Evolutionary conservation across 495 filamentous ascomycete genomes (phyloP), one percentile per base, ranked within the genome.

Genomic region (Trichoderma virens): DNA sequence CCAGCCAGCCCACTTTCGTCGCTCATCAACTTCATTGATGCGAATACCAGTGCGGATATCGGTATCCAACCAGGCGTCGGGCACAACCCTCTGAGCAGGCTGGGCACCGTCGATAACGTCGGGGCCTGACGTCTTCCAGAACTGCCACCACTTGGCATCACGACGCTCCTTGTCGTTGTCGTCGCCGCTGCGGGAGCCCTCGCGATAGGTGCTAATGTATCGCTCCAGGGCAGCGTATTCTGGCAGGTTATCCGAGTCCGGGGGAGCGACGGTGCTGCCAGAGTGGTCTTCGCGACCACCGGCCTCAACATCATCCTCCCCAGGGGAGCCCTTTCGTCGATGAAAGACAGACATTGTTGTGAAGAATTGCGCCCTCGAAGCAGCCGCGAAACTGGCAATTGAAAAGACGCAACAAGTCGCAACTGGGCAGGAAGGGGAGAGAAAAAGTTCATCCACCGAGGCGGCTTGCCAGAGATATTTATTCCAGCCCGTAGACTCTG

Each of bases 31-130:
- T 62, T 89, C 83, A 39, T 62, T 63, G 66, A 70, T 73, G 47
- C 72, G 77, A 59, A 93, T 72, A 78, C 90, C 90, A 47, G 79
- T 66, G 66, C 79, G 80, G 69, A 90, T 84, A 65, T 91, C 87
- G 65, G 88, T 88, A 39, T 87, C 78, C 63, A 91, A 77, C 89
- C 88, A 91, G 56, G 90, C 86, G 34, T 86, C 83, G 38, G 87
- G 86, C 34, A 62, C 39, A 13, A 38, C 61, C 34, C 27, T 41
- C 61, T 41, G 27, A 20, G 61, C 34, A 1, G 61, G 35, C 34
- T 41, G 18, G 27, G 61, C 18, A n/a, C 11, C 14, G 0, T 45
- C 34, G 38, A 27, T 7, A 27, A 41, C 14, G 7, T 47, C 61
- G 6, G 35, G 7, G 39, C 28, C 35, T 0, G 32, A 28, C n/a